Conservation (phyloP, 2,329 filamentous ascomycete genomes). For the Nemania diffusa region DNA sequence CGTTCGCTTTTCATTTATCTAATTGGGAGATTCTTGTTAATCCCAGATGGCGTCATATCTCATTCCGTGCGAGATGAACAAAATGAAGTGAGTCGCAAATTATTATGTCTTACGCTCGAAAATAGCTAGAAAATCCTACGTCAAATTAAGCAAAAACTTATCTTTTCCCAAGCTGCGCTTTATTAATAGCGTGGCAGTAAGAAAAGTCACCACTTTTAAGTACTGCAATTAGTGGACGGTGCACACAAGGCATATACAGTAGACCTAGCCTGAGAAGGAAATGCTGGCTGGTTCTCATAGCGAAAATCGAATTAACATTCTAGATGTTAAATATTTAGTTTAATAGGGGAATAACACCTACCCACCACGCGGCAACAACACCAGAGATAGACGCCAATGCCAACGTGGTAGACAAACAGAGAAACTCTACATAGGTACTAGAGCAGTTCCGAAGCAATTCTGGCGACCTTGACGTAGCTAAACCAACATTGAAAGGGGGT, state of each 20-base stretch:
- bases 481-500: slow-evolving; percentile 40
- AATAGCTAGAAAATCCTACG: slow-evolving; percentile 43
- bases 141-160: slow-evolving; percentile 37
- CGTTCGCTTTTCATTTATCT: too few relatives aligned
- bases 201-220: slow-evolving; percentile 35
- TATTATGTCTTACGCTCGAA: slow-evolving; percentile 39
- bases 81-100: slow-evolving; percentile 37
- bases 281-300: slow-evolving; percentile 4
- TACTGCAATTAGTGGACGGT: slow-evolving; percentile 42
- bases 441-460: too few relatives aligned
- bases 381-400: slow-evolving; percentile 44
- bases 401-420: slow-evolving; percentile 42
- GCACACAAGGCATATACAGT: slow-evolving; percentile 44
- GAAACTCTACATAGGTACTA: slow-evolving; percentile 47
- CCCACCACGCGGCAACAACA: slow-evolving; percentile 49
- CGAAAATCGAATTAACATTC: slow-evolving; percentile 23
- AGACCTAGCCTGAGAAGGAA: slow-evolving; percentile 40
- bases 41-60: slow-evolving; percentile 39
- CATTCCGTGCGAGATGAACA: slow-evolving; percentile 43
- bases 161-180: slow-evolving; percentile 42
- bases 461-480: slow-evolving; percentile 43
- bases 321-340: slow-evolving; percentile 42
- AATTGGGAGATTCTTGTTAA: too few relatives aligned
- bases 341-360: slow-evolving; percentile 40
- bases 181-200: slow-evolving; percentile 44